These are phyloP conservation scores for Nicotiana obtusifolia DNA, from an alignment of 257 asterid species.

Conservation along the genomic window DNA sequence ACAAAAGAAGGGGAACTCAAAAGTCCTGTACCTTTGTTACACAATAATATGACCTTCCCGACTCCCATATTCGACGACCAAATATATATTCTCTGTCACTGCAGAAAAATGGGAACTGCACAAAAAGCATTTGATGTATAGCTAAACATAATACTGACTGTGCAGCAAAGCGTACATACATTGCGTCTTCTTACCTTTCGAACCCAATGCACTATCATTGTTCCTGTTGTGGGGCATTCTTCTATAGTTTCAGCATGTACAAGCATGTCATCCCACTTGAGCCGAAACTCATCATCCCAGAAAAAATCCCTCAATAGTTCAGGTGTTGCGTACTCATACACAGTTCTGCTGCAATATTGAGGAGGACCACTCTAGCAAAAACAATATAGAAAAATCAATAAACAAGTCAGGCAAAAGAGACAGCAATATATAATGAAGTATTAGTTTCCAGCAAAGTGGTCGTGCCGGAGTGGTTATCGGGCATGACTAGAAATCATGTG, in stretches of 20 bases:
- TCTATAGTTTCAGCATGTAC: constrained; percentile 55
- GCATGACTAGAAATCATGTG: constrained; percentile 99
- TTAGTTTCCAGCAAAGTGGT: constrained; percentile 34
- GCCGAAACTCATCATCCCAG: constrained; percentile 90
- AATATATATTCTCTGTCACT: constrained; percentile 87
- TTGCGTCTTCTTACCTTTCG: constrained; percentile 55
- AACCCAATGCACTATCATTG: constrained; percentile 80
- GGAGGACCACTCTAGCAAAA: constrained; percentile 66
- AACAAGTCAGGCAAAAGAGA: background rate
- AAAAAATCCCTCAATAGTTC: constrained; percentile 83
- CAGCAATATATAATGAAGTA: background rate
- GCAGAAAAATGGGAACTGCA: constrained; percentile 97
- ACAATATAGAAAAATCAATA: constrained; percentile 6
- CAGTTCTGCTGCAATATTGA: constrained; percentile 87
- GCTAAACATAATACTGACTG: background rate
- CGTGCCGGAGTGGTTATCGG: constrained; percentile 99
- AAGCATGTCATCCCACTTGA: constrained; percentile 93
- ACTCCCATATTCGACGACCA: constrained; percentile 95
- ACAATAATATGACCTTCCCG: constrained; percentile 76
- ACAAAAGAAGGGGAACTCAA: background rate
- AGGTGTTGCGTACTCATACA: constrained; percentile 92
- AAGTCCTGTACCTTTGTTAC: constrained; percentile 57
- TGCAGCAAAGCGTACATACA: background rate
- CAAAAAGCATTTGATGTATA: background rate
- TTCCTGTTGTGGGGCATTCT: constrained; percentile 79